These are phyloP conservation scores for Xylariomycetidae sp. DNA, from an alignment of 2,329 filamentous ascomycete species.

Conservation along the genomic window DNA sequence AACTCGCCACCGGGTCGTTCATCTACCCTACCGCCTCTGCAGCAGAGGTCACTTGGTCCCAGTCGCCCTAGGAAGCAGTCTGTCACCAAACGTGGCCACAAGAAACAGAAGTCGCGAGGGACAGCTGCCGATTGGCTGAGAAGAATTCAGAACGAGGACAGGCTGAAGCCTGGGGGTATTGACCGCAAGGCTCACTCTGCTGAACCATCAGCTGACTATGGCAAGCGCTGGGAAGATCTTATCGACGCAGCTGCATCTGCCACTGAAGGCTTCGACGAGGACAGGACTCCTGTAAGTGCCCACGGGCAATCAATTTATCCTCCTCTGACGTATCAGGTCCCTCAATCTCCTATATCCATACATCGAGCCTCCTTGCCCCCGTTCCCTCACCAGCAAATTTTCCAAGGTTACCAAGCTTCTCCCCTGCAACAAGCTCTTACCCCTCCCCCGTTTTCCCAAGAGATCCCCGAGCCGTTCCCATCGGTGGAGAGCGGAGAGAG, in stretches of 20 bases:
- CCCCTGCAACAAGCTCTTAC: conserved; percentile 88
- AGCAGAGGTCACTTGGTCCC: conserved; percentile 68
- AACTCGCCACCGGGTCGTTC: conserved; percentile 83
- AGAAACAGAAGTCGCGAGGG: conserved; percentile 68
- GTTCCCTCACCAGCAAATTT: conserved; percentile 56
- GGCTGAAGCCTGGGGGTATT: conserved; percentile 61
- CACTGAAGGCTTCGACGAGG: conserved; percentile 85
- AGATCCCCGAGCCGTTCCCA: conserved; percentile 74
- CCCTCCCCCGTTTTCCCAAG: conserved; percentile 67
- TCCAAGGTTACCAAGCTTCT: conserved; percentile 77
- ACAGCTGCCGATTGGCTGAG: conserved; percentile 65
- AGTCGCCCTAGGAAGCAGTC: conserved; percentile 80
- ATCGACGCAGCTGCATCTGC: conserved; percentile 91
- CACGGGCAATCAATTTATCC: conserved; percentile 31
- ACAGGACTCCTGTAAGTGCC: conserved; percentile 75
- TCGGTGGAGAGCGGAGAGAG: conserved; percentile 79
- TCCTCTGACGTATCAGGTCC: conserved; percentile 51
- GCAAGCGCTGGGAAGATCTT: conserved; percentile 92
- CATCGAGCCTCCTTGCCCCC: conserved; percentile 59
- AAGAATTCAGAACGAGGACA: conserved; percentile 55
- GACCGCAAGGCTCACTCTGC: conserved; percentile 82
- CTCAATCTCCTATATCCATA: conserved; percentile 60
- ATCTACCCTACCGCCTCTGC: conserved; percentile 80
- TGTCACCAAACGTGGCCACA: conserved; percentile 77
- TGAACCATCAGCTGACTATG: conserved; percentile 76